Evolutionary conservation across 164 flowering plant genomes (phyloP).

Genomic region (Magnolia sinica): DNA sequence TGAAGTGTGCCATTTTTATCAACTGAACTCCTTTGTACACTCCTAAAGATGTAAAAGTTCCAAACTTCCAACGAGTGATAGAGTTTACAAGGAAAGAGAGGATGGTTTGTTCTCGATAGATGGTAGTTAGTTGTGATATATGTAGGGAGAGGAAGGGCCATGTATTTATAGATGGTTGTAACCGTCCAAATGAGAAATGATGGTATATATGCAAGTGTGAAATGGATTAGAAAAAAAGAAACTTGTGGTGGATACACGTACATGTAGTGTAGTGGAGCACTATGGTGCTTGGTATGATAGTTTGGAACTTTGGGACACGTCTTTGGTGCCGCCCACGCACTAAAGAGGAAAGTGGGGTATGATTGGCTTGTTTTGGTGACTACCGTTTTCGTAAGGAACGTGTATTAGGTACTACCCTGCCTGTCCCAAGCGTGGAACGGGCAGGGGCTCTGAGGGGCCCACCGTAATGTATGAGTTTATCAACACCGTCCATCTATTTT

Average conservation of each 20-base stretch:
- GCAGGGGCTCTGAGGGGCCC: too few relatives aligned
- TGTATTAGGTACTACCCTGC: too few relatives aligned
- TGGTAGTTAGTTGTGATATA: not conserved
- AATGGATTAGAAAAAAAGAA: not conserved
- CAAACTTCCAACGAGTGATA: too few relatives aligned
- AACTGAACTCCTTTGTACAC: not conserved
- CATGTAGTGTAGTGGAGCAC: not conserved
- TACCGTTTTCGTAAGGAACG: not conserved
- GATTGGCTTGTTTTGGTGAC: not conserved
- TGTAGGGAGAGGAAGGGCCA: not conserved
- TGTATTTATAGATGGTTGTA: too few relatives aligned
- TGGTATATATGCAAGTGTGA: not conserved
- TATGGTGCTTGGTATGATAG: not conserved
- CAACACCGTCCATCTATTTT: too few relatives aligned
- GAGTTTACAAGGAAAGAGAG: not conserved
- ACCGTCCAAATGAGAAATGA: too few relatives aligned
- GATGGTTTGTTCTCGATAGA: not conserved
- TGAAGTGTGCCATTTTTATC: slow-evolving; percentile 21
- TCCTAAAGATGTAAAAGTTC: not conserved
- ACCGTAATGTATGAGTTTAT: too few relatives aligned
- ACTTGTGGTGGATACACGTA: not conserved
- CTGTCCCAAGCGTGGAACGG: too few relatives aligned
- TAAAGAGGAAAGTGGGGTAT: not conserved
- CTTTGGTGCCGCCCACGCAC: not conserved
- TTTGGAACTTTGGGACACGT: not conserved